A percentile compares a stretch with the other conserved stretches of the same genome.
These are phyloP conservation scores for Fennellomyces sp. DNA, from an alignment of 371 early-diverging fungal genomes.

Conservation along the genomic window DNA sequence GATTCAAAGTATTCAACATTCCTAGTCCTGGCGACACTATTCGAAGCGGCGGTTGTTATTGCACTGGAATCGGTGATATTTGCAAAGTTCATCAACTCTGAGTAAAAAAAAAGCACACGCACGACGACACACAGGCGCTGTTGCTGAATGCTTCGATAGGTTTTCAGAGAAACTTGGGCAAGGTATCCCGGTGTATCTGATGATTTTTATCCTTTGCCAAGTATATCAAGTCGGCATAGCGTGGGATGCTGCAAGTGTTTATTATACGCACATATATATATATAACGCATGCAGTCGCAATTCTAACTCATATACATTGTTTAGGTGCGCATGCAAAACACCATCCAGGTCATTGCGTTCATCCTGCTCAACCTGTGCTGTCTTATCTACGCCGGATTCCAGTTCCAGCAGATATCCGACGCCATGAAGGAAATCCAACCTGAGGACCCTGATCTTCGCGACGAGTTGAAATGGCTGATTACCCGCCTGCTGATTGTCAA, in stretches of 20 bases:
- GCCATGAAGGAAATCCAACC: slow-evolving; percentile 20
- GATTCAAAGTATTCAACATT: slow-evolving; percentile 44
- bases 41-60: slow-evolving; percentile 76
- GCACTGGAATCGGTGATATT: slow-evolving; percentile 68
- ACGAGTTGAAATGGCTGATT: slow-evolving; percentile 24
- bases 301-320: neutral
- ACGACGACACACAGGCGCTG: neutral
- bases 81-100: slow-evolving; percentile 49
- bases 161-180: slow-evolving; percentile 24
- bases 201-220: slow-evolving; percentile 78
- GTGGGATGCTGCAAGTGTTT: slow-evolving; percentile 78
- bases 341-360: slow-evolving; percentile 86
- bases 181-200: slow-evolving; percentile 75
- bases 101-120: slow-evolving; percentile 5
- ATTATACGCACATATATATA: slow-evolving; percentile 2
- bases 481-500: slow-evolving; percentile 39
- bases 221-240: slow-evolving; percentile 72
- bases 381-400: slow-evolving; percentile 81
- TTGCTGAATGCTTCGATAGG: slow-evolving; percentile 13
- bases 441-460: slow-evolving; percentile 6
- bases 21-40: slow-evolving; percentile 43
- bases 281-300: slow-evolving; percentile 3
- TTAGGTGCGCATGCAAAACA: slow-evolving; percentile 81
- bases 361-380: slow-evolving; percentile 80
- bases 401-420: slow-evolving; percentile 51